Evolutionary conservation across 2,329 filamentous ascomycete genomes (phyloP).

Genomic region (Zasmidium citrigriseum): DNA sequence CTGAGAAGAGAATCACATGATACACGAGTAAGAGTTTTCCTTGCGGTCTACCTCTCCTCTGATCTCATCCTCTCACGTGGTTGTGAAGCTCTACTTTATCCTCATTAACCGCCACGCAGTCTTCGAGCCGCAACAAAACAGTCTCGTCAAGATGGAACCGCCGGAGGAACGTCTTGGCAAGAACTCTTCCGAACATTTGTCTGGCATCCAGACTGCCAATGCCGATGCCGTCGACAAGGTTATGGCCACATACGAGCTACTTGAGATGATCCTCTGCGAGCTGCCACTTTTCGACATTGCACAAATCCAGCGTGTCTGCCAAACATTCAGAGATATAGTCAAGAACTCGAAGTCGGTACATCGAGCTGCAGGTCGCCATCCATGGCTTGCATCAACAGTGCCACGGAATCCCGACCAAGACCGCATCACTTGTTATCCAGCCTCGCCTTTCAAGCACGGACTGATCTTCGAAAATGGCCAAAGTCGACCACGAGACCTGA

Average conservation of each 20-base stretch:
- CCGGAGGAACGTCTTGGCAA: no score
- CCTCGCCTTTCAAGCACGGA: background rate
- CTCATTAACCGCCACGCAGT: no score
- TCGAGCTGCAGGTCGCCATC: background rate
- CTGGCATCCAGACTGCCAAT: no score
- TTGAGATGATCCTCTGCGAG: background rate
- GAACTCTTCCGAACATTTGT: no score
- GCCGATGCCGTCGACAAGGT: background rate
- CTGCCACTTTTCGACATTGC: background rate
- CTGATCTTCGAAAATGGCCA: background rate
- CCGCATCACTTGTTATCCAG: background rate
- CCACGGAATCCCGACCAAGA: background rate
- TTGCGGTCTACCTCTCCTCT: no score
- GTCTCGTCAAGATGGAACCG: no score
- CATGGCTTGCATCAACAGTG: background rate
- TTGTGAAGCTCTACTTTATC: no score
- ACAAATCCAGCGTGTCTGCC: background rate
- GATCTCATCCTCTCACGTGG: no score
- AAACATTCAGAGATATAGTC: background rate
- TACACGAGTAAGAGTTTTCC: no score
- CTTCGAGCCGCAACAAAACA: no score
- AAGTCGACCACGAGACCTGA: background rate
- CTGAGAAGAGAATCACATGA: no score
- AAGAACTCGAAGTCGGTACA: background rate
- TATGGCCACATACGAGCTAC: background rate